Percentiles rank a stretch among this genome's conserved stretches.
Evolutionary conservation across 192 early-diverging fungal genomes (phyloP).

Genomic region (Glomus cerebriforme): DNA sequence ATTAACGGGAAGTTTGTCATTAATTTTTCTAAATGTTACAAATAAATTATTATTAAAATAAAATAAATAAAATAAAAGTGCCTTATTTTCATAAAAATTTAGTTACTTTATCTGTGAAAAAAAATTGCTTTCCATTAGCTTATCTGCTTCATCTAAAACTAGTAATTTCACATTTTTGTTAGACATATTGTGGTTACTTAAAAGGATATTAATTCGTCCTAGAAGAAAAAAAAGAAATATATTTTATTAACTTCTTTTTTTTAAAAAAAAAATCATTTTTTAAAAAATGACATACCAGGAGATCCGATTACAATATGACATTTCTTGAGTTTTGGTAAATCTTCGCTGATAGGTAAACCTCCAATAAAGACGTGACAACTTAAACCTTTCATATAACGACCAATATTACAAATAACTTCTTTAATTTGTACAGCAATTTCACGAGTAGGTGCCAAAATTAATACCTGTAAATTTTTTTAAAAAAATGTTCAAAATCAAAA

Average conservation of each 20-base stretch:
- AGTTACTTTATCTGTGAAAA: constrained; percentile 38
- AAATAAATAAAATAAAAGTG: background rate
- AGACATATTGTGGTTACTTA: constrained; percentile 41
- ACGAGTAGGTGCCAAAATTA: constrained; percentile 64
- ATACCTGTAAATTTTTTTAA: constrained; percentile 20
- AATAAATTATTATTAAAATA: background rate
- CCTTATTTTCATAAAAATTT: background rate
- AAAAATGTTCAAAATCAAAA: background rate
- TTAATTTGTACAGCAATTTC: constrained; percentile 65
- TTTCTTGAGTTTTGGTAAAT: constrained; percentile 43
- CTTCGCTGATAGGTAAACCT: constrained; percentile 50
- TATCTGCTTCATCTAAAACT: constrained; percentile 66
- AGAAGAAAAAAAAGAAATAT: background rate
- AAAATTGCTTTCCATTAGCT: constrained; percentile 58
- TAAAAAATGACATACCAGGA: constrained; percentile 37
- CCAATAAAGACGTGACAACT: constrained; percentile 57
- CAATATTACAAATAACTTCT: constrained; percentile 51
- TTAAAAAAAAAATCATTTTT: background rate
- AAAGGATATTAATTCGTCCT: constrained; percentile 49
- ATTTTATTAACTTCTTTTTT: background rate
- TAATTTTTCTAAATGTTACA: constrained; percentile 38
- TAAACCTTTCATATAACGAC: constrained; percentile 29
- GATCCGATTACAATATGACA: constrained; percentile 61
- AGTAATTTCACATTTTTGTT: constrained; percentile 46
- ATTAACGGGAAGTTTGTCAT: constrained; percentile 36